A percentile compares a stretch with the other conserved stretches of the same genome.
Conservation (phyloP, 73 alveolate species). For the Blepharisma japonicum region DNA sequence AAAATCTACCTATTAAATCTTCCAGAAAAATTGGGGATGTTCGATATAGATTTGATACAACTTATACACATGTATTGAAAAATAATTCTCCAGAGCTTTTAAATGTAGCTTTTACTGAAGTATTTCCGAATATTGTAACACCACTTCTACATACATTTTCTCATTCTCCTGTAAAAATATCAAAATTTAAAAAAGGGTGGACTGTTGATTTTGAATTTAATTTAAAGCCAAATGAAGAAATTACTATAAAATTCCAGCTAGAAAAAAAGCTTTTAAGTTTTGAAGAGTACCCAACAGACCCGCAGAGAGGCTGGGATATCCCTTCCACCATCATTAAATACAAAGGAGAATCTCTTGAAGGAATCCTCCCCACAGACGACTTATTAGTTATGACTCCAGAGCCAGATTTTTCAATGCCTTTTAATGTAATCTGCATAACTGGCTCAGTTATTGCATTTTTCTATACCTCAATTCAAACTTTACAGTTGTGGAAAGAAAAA, state of each 20-base stretch:
- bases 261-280: conserved; percentile 34
- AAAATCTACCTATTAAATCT: too few species aligned
- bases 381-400: conserved; percentile 35
- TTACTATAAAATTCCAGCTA: conserved; percentile 22
- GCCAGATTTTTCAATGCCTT: conserved; percentile 65
- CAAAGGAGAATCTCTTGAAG: background rate
- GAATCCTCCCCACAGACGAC: conserved; percentile 24
- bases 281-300: conserved; percentile 59
- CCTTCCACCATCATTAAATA: conserved; percentile 26
- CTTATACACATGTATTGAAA: too few species aligned
- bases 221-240: conserved; percentile 25
- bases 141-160: too few species aligned
- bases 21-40: too few species aligned
- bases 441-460: conserved; percentile 46
- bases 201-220: background rate
- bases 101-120: too few species aligned
- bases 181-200: background rate
- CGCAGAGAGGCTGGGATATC: conserved; percentile 51
- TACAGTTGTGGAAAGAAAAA: conserved; percentile 1
- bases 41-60: too few species aligned
- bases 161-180: background rate
- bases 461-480: conserved; percentile 11
- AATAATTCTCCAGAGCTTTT: too few species aligned
- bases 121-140: too few species aligned
- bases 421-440: conserved; percentile 52